Conservation (phyloP, 371 early-diverging fungal genomes). For the Hamiltosporidium magnivora region DNA sequence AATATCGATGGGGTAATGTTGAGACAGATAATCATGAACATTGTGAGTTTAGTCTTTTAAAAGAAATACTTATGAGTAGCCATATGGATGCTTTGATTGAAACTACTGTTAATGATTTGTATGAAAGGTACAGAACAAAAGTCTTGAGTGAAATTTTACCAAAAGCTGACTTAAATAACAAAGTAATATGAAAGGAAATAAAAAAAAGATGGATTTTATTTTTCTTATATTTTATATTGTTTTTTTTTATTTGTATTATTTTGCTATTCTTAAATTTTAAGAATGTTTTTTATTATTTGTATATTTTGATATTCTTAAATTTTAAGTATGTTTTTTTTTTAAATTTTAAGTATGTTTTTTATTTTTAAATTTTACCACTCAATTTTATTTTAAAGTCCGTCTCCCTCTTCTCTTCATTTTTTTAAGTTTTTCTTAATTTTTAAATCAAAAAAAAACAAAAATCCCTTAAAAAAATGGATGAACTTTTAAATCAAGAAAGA, state of each 20-base stretch:
- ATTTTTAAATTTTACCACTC: neutral
- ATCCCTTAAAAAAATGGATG: constrained; percentile 21
- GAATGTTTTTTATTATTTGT: too few species aligned
- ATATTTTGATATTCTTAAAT: too few species aligned
- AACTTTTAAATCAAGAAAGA: constrained; percentile 48
- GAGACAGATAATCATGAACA: constrained; percentile 29
- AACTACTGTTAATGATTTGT: constrained; percentile 44
- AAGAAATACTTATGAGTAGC: constrained; percentile 32
- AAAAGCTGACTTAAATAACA: neutral
- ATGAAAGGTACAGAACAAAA: constrained; percentile 49
- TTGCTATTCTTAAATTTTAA: too few species aligned
- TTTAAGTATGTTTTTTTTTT: neutral
- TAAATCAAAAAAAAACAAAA: too few species aligned
- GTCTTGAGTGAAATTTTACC: constrained; percentile 26
- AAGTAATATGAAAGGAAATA: neutral
- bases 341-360: neutral
- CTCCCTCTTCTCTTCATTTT: too few species aligned
- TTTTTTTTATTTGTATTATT: too few species aligned
- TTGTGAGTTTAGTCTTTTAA: constrained; percentile 41
- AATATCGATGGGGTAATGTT: constrained; percentile 19
- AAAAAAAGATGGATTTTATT: neutral
- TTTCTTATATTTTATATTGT: too few species aligned
- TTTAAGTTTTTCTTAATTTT: too few species aligned
- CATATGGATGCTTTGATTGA: constrained; percentile 43
- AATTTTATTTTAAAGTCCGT: too few species aligned